phyloP scores from a whole-genome alignment of 1,284 basidiomycete species.

The Blastosporella zonata region DNA sequence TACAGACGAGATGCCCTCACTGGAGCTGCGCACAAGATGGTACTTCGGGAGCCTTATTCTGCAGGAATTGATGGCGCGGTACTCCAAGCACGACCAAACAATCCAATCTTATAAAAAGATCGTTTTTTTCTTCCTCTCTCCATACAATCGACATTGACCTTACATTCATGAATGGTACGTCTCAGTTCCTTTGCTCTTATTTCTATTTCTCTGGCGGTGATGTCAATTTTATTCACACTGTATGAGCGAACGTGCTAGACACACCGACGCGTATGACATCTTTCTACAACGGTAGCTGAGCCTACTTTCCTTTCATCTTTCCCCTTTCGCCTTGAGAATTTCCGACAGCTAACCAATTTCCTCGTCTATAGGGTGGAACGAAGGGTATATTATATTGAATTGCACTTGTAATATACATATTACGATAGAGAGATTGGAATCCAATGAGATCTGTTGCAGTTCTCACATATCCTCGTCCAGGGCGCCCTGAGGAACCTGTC shows the following conservation, averaged over 20 bases:
- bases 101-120: slow-evolving; percentile 14
- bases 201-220: slow-evolving; percentile 21
- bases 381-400: not conserved
- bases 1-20: not conserved
- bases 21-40: not conserved
- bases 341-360: slow-evolving; percentile 4
- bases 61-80: slow-evolving; percentile 10
- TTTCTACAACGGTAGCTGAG: slow-evolving; percentile 67
- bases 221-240: slow-evolving; percentile 46
- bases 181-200: not conserved
- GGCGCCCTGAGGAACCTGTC: slow-evolving; percentile 72
- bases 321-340: slow-evolving; percentile 7
- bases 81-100: slow-evolving; percentile 19
- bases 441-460: not conserved
- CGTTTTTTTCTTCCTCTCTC: slow-evolving; percentile 1
- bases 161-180: slow-evolving; percentile 7
- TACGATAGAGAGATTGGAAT: not conserved
- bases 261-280: slow-evolving; percentile 31
- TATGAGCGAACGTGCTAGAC: slow-evolving; percentile 37
- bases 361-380: not conserved
- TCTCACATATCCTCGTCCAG: slow-evolving; percentile 47
- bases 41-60: not conserved
- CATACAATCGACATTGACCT: not conserved
- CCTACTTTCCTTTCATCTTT: slow-evolving; percentile 20
- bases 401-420: slow-evolving; percentile 5